phyloP scores from a whole-genome alignment of 2,329 filamentous ascomycete genomes.

The Xylariomycetidae sp. region DNA sequence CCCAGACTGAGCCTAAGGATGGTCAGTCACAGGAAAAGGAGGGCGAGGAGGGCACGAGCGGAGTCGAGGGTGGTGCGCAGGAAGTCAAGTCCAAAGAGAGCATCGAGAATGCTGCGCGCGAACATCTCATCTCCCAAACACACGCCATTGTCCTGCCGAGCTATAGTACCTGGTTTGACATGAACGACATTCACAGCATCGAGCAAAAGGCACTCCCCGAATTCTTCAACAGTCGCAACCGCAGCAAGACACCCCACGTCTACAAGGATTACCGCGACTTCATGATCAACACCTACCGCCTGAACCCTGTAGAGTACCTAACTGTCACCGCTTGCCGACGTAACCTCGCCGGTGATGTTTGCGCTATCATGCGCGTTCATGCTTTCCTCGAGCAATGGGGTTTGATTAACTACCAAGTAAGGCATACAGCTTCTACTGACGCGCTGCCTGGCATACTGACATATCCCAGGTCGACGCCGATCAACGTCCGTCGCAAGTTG shows the following conservation, averaged over 20 bases:
- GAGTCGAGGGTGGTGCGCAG: constrained; percentile 42
- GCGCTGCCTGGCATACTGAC: constrained; percentile 19
- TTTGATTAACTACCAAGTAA: constrained; percentile 95
- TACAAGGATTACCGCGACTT: constrained; percentile 99
- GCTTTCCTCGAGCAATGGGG: constrained; percentile 98
- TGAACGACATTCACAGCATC: constrained; percentile 84
- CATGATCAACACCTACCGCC: constrained; percentile 98
- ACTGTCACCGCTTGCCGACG: constrained; percentile 94
- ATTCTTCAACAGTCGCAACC: constrained; percentile 97
- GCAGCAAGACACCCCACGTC: constrained; percentile 93
- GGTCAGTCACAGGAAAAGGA: constrained; percentile 34
- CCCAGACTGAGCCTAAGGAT: constrained; percentile 45
- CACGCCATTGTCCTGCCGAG: constrained; percentile 95
- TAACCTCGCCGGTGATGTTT: constrained; percentile 94
- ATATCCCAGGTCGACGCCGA: constrained; percentile 79
- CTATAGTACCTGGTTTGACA: constrained; percentile 98
- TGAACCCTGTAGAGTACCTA: constrained; percentile 93
- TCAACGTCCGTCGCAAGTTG: constrained; percentile 88
- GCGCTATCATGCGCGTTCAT: constrained; percentile 98
- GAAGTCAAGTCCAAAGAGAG: constrained; percentile 70
- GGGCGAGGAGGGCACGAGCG: constrained; percentile 39
- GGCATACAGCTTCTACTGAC: constrained; percentile 6
- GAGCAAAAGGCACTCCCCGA: constrained; percentile 94
- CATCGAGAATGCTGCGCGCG: constrained; percentile 78
- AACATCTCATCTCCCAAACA: constrained; percentile 87